phyloP scores from a whole-genome alignment of 345 rosid species.

The Ricinus communis region DNA sequence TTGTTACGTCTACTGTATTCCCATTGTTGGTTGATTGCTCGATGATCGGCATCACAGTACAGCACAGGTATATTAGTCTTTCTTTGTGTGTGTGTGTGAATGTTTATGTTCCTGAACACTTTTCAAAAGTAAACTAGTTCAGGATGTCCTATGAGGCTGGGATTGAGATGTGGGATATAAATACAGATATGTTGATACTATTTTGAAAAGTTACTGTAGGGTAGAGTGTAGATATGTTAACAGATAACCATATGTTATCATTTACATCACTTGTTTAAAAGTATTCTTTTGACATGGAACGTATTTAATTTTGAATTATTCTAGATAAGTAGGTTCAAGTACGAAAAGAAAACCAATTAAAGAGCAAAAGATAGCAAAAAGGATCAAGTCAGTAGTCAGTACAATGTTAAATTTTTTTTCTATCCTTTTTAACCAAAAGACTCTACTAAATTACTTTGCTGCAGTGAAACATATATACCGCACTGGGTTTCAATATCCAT shows the following conservation, averaged over 20 bases:
- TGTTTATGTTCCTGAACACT: not conserved
- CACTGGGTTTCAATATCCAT: too few relatives aligned
- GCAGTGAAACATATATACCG: not conserved
- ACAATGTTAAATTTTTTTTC: too few relatives aligned
- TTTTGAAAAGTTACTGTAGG: not conserved
- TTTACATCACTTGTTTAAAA: not conserved
- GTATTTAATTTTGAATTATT: not conserved
- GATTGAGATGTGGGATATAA: not conserved
- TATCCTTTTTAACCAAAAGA: too few relatives aligned
- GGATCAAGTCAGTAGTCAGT: not conserved
- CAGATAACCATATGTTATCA: not conserved
- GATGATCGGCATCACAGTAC: conserved; percentile 83
- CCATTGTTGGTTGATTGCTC: conserved; percentile 78
- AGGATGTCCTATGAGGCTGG: not conserved
- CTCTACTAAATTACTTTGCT: not conserved
- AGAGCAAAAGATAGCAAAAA: not conserved
- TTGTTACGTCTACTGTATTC: conserved; percentile 78
- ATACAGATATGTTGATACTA: not conserved
- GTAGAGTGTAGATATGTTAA: not conserved
- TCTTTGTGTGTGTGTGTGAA: conserved; percentile 8
- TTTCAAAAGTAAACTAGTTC: not conserved
- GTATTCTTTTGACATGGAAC: not conserved
- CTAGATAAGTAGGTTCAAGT: not conserved
- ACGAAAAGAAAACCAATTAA: not conserved
- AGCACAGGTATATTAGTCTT: conserved; percentile 69